A percentile compares a stretch with the other conserved stretches of the same genome.
Evolutionary conservation across 2,329 filamentous ascomycete genomes (phyloP).

Genomic region (Microcyclospora tardicrescens): DNA sequence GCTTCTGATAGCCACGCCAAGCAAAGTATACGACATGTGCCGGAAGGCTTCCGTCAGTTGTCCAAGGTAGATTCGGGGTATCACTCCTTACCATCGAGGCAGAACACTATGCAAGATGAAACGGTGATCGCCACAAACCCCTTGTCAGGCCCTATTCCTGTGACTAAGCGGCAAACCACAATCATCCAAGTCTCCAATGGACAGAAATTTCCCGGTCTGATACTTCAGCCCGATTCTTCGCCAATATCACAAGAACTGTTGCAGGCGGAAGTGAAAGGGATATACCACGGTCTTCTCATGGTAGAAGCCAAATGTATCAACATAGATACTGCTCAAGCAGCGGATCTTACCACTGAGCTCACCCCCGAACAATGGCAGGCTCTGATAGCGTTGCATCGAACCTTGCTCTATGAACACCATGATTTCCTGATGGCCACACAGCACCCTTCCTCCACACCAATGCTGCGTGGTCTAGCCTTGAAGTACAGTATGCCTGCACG

Average conservation of each 20-base stretch:
- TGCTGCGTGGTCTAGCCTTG: slow-evolving; percentile 53
- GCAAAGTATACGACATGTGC: no score
- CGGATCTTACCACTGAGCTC: slow-evolving; percentile 38
- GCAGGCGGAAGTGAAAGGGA: slow-evolving; percentile 67
- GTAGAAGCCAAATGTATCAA: slow-evolving; percentile 82
- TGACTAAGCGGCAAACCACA: neutral
- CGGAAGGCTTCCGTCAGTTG: neutral
- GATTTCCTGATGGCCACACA: slow-evolving; percentile 67
- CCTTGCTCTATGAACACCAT: slow-evolving; percentile 36
- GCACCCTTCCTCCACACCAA: slow-evolving; percentile 62
- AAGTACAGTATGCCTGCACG: slow-evolving; percentile 86
- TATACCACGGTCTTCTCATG: slow-evolving; percentile 73
- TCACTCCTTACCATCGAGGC: slow-evolving; percentile 3
- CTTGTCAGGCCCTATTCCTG: neutral
- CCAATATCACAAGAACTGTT: slow-evolving; percentile 64
- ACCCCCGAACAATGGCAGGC: slow-evolving; percentile 69
- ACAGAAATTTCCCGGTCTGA: slow-evolving; percentile 6
- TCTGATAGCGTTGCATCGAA: slow-evolving; percentile 68
- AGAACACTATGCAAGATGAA: slow-evolving; percentile 1
- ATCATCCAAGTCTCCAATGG: slow-evolving; percentile 1
- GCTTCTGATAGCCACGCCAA: no score
- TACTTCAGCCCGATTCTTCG: slow-evolving; percentile 15
- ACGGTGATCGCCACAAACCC: neutral
- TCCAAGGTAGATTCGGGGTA: slow-evolving; percentile 6
- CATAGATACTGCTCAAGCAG: slow-evolving; percentile 52